These are phyloP conservation scores for Sporothrix inflata DNA, from an alignment of 2,329 filamentous ascomycete genomes.

Conservation along the genomic window DNA sequence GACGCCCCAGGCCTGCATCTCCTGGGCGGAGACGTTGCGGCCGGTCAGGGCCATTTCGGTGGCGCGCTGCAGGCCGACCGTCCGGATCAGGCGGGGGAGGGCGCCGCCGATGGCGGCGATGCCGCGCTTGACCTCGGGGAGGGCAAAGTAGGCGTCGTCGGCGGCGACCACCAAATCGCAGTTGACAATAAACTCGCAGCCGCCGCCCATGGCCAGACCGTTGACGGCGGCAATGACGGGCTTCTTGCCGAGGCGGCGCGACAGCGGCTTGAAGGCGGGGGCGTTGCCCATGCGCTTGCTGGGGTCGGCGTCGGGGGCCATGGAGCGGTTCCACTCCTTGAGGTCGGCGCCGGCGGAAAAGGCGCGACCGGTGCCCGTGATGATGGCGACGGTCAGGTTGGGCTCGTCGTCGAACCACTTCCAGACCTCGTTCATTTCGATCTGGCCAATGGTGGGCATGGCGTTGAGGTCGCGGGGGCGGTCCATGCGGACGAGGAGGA, in stretches of 20 bases:
- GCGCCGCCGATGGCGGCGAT: conserved; percentile 73
- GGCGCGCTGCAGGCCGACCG: conserved; percentile 69
- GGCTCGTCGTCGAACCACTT: conserved; percentile 59
- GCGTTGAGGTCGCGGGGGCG: conserved; percentile 54
- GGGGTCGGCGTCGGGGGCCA: conserved; percentile 36
- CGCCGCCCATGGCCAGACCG: conserved; percentile 63
- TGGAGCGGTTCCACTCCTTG: conserved; percentile 49
- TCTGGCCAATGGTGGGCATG: conserved; percentile 48
- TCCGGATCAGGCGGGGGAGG: conserved; percentile 66
- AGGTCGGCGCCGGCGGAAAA: conserved; percentile 61
- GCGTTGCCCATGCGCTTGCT: conserved; percentile 36
- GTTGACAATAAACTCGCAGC: conserved; percentile 64
- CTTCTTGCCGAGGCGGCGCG: conserved; percentile 59
- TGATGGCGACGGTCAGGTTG: conserved; percentile 50
- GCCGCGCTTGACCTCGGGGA: conserved; percentile 72
- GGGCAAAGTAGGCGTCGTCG: conserved; percentile 54
- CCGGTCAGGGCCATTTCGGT: conserved; percentile 74
- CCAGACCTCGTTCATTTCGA: conserved; percentile 53
- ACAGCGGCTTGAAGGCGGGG: conserved; percentile 44
- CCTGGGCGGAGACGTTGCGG: conserved; percentile 58
- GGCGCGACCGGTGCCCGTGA: conserved; percentile 56
- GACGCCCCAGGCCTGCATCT: conserved; percentile 67
- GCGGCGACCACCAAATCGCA: conserved; percentile 63
- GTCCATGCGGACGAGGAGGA: conserved; percentile 58
- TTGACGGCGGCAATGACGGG: conserved; percentile 67